Evolutionary conservation across 1,284 basidiomycete species (phyloP).

Genomic region (Ganoderma resinaceum): DNA sequence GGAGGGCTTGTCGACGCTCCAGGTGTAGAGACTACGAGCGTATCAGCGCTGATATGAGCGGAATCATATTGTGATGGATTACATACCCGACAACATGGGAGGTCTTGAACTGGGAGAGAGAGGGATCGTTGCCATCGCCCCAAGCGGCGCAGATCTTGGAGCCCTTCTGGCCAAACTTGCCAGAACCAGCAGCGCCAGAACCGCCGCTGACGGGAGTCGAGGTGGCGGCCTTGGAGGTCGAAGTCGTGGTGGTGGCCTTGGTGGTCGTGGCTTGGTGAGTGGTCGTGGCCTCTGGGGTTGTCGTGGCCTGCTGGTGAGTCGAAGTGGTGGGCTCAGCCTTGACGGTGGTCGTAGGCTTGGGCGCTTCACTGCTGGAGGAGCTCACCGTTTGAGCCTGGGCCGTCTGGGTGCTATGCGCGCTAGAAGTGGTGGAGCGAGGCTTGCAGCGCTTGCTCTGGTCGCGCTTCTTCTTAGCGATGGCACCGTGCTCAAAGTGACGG

Average conservation of each 20-base stretch:
- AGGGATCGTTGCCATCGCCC: conserved; percentile 57
- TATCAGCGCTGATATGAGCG: conserved; percentile 8
- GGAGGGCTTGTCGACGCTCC: conserved; percentile 54
- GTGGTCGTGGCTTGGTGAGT: conserved; percentile 9
- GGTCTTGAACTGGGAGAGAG: conserved; percentile 57
- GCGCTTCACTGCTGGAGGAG: conserved; percentile 19
- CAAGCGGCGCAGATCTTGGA: conserved; percentile 75
- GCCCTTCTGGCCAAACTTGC: conserved; percentile 50
- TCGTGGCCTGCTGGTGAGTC: not conserved
- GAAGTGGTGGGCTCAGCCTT: conserved; percentile 6
- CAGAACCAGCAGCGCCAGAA: conserved; percentile 26
- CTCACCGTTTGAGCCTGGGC: conserved; percentile 5
- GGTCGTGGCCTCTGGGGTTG: not conserved
- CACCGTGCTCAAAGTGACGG: conserved; percentile 30
- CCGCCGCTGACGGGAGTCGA: conserved; percentile 30
- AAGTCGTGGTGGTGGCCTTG: conserved; percentile 17
- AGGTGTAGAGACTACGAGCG: conserved; percentile 59
- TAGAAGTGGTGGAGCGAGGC: conserved; percentile 44
- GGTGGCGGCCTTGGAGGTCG: conserved; percentile 17
- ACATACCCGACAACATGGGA: conserved; percentile 53
- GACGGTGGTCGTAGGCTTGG: conserved; percentile 27
- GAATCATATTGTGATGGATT: not conserved
- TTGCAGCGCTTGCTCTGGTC: conserved; percentile 58
- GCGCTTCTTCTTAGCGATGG: conserved; percentile 60
- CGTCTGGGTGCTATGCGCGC: not conserved